A percentile compares a stretch with the other conserved stretches of the same genome.
These are phyloP conservation scores for Cocos nucifera DNA, from an alignment of 176 grass and related monocot genomes.

Conservation along the genomic window DNA sequence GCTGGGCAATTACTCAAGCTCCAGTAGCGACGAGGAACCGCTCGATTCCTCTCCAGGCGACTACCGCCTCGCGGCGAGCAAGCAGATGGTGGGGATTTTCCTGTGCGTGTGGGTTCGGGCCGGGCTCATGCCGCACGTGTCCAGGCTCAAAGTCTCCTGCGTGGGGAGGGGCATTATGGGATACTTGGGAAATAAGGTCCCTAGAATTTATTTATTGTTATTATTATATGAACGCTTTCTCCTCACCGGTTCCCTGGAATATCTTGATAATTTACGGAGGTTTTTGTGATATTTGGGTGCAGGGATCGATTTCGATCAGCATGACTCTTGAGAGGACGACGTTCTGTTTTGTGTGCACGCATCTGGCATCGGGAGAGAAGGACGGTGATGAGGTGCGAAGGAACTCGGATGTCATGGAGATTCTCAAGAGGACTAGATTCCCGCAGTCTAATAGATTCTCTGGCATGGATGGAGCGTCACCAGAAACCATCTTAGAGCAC, in stretches of 20 bases:
- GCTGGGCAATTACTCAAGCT: background rate
- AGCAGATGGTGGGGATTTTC: constrained; percentile 94
- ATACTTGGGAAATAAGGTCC: constrained; percentile 90
- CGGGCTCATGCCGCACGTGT: constrained; percentile 34
- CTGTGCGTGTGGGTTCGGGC: constrained; percentile 72
- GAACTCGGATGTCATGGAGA: constrained; percentile 70
- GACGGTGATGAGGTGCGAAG: constrained; percentile 70
- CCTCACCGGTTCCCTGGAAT: too few species aligned
- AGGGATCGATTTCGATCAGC: constrained; percentile 81
- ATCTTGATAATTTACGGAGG: too few species aligned
- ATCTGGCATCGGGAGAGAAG: constrained; percentile 85
- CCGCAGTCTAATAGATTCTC: constrained; percentile 7
- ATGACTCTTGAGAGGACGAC: constrained; percentile 48
- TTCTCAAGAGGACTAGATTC: constrained; percentile 67
- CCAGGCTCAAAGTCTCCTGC: constrained; percentile 44
- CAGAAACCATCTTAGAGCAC: constrained; percentile 75
- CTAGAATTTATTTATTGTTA: background rate
- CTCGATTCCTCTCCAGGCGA: background rate
- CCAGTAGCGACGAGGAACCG: constrained; percentile 34
- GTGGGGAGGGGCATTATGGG: constrained; percentile 86
- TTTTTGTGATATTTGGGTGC: background rate
- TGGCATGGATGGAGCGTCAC: background rate
- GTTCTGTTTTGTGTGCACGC: constrained; percentile 90
- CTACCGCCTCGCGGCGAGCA: constrained; percentile 52
- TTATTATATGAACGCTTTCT: too few species aligned